Evolutionary conservation across 805 yeast species (phyloP).

Genomic region (Maudiozyma saulgeensis): DNA sequence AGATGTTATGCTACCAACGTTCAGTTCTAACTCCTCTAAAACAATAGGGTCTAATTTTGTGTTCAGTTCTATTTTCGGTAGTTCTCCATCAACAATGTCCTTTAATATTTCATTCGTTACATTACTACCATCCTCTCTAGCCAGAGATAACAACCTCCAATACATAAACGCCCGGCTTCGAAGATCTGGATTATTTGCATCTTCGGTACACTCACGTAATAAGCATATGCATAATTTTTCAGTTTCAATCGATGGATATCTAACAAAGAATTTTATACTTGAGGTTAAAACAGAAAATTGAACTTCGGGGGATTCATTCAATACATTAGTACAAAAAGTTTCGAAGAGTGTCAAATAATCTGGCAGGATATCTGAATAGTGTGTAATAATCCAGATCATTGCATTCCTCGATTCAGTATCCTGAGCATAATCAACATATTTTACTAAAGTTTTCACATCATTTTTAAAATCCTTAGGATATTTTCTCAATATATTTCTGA

Average conservation of each 20-base stretch:
- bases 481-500: conserved; percentile 65
- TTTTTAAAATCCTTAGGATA: conserved; percentile 53
- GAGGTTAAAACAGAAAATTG: conserved; percentile 70
- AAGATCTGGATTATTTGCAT: conserved; percentile 70
- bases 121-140: conserved; percentile 26
- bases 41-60: conserved; percentile 61
- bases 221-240: conserved; percentile 49
- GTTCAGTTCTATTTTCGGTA: conserved; percentile 60
- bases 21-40: conserved; percentile 73
- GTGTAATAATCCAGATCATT: conserved; percentile 77
- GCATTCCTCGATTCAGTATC: conserved; percentile 77
- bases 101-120: conserved; percentile 32
- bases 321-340: conserved; percentile 35
- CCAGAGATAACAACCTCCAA: conserved; percentile 61
- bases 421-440: conserved; percentile 42
- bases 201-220: conserved; percentile 63
- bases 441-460: conserved; percentile 34
- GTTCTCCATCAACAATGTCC: conserved; percentile 47
- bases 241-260: conserved; percentile 40
- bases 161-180: conserved; percentile 80
- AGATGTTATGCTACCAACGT: conserved; percentile 74
- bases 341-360: conserved; percentile 19
- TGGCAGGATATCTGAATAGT: conserved; percentile 43
- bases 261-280: conserved; percentile 55
- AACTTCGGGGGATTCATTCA: conserved; percentile 62